Percentiles rank a stretch among this genome's conserved stretches.
Evolutionary conservation across 208 protist genomes (phyloP).

Genomic region (Trypanosoma mega): DNA sequence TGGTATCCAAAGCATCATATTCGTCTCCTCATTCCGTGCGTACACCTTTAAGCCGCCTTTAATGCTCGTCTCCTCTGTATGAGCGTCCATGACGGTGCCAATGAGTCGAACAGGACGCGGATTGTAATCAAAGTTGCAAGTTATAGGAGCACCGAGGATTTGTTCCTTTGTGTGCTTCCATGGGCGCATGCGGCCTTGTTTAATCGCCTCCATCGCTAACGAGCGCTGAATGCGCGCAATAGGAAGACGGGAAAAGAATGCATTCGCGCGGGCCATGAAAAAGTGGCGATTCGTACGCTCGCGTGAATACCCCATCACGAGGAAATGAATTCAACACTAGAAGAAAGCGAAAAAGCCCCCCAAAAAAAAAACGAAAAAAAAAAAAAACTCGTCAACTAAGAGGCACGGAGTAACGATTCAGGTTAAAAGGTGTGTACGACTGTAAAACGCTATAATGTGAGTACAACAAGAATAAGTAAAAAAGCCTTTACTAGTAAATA

Average conservation of each 20-base stretch:
- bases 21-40: constrained; percentile 87
- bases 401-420: no score
- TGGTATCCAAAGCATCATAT: constrained; percentile 91
- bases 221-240: constrained; percentile 84
- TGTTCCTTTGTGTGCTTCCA: constrained; percentile 92
- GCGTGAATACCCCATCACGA: constrained; percentile 73
- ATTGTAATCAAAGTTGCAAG: constrained; percentile 92
- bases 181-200: constrained; percentile 80
- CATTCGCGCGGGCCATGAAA: constrained; percentile 84
- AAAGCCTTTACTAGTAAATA: neutral
- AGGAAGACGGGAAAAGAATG: constrained; percentile 87
- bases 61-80: constrained; percentile 86
- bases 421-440: no score
- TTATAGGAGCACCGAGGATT: constrained; percentile 81
- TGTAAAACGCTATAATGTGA: no score
- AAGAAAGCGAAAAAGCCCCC: no score
- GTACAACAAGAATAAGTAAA: neutral
- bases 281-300: constrained; percentile 89
- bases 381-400: no score
- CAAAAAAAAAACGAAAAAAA: no score
- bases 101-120: constrained; percentile 87
- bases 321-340: no score
- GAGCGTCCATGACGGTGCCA: constrained; percentile 89
- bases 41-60: constrained; percentile 91
- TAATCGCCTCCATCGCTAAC: constrained; percentile 83